Evolutionary conservation across 176 grass and related monocot species (phyloP).

Genomic region (Rhynchospora breviuscula): DNA sequence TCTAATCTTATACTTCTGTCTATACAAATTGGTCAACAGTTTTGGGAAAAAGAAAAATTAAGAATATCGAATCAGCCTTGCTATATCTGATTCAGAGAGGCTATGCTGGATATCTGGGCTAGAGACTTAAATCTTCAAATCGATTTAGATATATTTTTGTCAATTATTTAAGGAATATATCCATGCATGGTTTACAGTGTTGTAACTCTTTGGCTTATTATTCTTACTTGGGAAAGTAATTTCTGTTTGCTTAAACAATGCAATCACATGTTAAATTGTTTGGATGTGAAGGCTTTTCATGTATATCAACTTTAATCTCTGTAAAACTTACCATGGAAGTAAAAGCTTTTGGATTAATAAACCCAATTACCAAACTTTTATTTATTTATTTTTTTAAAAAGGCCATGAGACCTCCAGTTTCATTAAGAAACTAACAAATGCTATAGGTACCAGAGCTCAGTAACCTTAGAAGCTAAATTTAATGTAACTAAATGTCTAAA

Average conservation of each 20-base stretch:
- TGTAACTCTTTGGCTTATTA: neutral
- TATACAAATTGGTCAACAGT: neutral
- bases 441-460: too few species aligned
- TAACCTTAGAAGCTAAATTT: too few species aligned
- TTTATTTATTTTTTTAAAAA: too few species aligned
- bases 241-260: neutral
- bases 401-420: too few species aligned
- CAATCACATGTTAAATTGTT: neutral
- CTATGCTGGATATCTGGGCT: too few species aligned
- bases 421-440: too few species aligned
- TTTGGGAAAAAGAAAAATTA: neutral
- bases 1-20: neutral
- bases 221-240: neutral
- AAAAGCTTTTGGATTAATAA: neutral
- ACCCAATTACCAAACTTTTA: neutral
- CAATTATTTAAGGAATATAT: neutral
- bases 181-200: neutral
- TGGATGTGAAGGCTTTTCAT: neutral
- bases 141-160: neutral
- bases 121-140: too few species aligned
- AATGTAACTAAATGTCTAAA: too few species aligned
- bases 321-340: neutral
- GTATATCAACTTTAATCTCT: neutral
- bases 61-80: neutral
- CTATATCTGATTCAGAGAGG: neutral